These are phyloP conservation scores for Rachicladosporium sp. DNA, from an alignment of 2,329 filamentous ascomycete genomes.

Conservation along the genomic window DNA sequence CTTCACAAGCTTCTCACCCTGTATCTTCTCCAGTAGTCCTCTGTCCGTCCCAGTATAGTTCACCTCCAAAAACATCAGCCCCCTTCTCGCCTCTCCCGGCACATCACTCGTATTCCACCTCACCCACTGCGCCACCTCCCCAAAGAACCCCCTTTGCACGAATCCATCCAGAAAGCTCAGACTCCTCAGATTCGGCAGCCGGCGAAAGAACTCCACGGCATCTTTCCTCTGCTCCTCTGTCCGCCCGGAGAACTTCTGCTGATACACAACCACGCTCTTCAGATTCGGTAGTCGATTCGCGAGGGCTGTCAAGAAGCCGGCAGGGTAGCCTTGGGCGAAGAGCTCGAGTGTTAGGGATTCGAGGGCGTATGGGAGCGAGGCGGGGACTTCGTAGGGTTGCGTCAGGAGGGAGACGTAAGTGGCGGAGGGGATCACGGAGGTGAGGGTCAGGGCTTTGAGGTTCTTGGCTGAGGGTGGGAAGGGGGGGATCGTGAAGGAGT, in stretches of 20 bases:
- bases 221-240: slow-evolving; percentile 27
- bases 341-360: slow-evolving; percentile 36
- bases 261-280: slow-evolving; percentile 33
- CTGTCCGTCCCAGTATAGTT: slow-evolving; percentile 36
- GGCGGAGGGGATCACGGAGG: slow-evolving; percentile 36
- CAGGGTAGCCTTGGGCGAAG: slow-evolving; percentile 36
- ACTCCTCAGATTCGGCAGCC: slow-evolving; percentile 25
- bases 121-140: slow-evolving; percentile 18
- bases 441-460: slow-evolving; percentile 35
- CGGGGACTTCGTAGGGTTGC: slow-evolving; percentile 24
- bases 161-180: slow-evolving; percentile 39
- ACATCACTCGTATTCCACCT: slow-evolving; percentile 20
- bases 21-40: slow-evolving; percentile 30
- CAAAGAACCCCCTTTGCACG: slow-evolving; percentile 30
- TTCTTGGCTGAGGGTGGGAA: slow-evolving; percentile 32
- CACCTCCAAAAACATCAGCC: slow-evolving; percentile 33
- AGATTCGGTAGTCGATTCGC: slow-evolving; percentile 30
- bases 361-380: slow-evolving; percentile 27
- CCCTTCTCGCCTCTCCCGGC: slow-evolving; percentile 16
- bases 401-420: slow-evolving; percentile 31
- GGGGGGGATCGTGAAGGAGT: slow-evolving; percentile 32
- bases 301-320: slow-evolving; percentile 30
- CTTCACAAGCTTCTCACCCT: slow-evolving; percentile 23
- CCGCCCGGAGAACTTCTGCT: slow-evolving; percentile 34
- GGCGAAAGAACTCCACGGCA: slow-evolving; percentile 30